A percentile compares a stretch with the other conserved stretches of the same genome.
Evolutionary conservation across 805 yeast genomes (phyloP).

Genomic region (Candida peoriensis): DNA sequence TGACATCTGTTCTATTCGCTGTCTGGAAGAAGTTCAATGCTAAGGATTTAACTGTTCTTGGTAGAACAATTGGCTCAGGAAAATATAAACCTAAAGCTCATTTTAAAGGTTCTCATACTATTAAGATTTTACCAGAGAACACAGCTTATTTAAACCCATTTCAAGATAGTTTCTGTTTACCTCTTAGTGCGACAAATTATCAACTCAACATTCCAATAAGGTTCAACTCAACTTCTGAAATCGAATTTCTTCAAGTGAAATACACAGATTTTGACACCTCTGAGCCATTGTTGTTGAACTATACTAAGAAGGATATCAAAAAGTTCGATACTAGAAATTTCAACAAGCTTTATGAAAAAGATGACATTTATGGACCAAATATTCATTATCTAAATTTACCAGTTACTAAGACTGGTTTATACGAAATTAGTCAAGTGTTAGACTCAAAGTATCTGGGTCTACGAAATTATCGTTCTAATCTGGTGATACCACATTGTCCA

Average conservation of each 20-base stretch:
- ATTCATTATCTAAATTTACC: conserved; percentile 64
- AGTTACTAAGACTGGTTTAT: conserved; percentile 66
- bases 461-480: conserved; percentile 54
- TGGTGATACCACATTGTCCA: conserved; percentile 76
- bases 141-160: conserved; percentile 81
- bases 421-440: conserved; percentile 58
- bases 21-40: conserved; percentile 38
- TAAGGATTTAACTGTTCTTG: conserved; percentile 49
- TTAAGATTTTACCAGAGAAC: conserved; percentile 87
- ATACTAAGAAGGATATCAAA: conserved; percentile 51
- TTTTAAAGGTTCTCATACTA: conserved; percentile 80
- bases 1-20: conserved; percentile 35
- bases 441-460: conserved; percentile 63
- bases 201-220: conserved; percentile 59
- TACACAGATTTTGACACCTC: conserved; percentile 52
- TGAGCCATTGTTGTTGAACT: conserved; percentile 42
- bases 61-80: conserved; percentile 34
- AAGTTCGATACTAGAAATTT: conserved; percentile 25
- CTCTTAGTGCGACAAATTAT: conserved; percentile 26
- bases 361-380: conserved; percentile 22
- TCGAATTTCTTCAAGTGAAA: conserved; percentile 62
- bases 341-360: conserved; percentile 20
- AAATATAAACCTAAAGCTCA: conserved; percentile 36
- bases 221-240: conserved; percentile 72
- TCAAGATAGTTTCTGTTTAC: conserved; percentile 59